Evolutionary conservation across 345 rosid species (phyloP).

Genomic region (Populus simonii): DNA sequence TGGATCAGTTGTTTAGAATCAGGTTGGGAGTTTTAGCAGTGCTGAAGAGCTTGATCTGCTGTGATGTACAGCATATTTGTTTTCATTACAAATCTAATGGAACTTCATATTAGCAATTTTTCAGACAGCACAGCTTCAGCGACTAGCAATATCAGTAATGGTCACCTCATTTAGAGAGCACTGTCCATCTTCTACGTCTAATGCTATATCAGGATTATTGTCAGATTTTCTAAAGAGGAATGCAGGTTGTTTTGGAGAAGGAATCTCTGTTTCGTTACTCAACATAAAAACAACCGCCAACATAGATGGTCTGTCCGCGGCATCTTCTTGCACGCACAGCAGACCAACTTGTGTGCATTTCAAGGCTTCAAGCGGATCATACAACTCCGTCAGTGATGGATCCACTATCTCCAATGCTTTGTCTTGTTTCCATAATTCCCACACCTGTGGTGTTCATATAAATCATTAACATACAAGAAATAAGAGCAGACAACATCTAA

Average conservation of each 20-base stretch:
- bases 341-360: constrained; percentile 9
- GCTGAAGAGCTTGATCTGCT: too few species aligned
- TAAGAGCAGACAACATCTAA: neutral
- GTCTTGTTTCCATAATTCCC: neutral
- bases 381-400: neutral
- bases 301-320: neutral
- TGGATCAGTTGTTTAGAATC: too few species aligned
- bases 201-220: neutral
- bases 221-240: neutral
- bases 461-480: neutral
- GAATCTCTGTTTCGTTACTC: neutral
- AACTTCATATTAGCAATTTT: too few species aligned
- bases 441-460: neutral
- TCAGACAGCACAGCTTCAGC: neutral
- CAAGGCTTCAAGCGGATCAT: neutral
- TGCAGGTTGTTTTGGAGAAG: neutral
- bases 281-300: neutral
- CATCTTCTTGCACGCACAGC: constrained; percentile 4
- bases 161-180: neutral
- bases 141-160: neutral
- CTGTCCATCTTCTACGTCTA: neutral
- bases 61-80: too few species aligned
- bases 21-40: too few species aligned
- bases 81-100: too few species aligned
- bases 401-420: constrained; percentile 4